Evolutionary conservation across 2,329 filamentous ascomycete species (phyloP).

Genomic region (Sphaerostilbella broomeana): DNA sequence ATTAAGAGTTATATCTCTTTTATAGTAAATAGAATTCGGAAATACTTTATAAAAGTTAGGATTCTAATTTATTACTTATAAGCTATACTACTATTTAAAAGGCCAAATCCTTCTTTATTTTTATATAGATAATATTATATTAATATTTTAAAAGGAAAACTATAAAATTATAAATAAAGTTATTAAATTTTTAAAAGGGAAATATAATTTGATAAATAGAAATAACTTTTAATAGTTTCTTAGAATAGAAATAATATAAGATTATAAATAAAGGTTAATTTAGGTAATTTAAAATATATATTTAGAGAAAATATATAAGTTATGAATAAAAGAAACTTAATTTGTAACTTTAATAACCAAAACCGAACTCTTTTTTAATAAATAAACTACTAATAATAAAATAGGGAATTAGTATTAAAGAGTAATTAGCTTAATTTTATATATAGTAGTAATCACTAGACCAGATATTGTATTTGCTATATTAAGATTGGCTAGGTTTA

Average conservation of each 20-base stretch:
- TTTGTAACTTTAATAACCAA: not conserved
- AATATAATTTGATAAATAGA: not conserved
- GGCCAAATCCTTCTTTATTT: not conserved
- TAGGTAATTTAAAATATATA: constrained; percentile 9
- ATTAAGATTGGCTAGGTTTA: not conserved
- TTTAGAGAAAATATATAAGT: constrained; percentile 8
- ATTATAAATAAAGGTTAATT: constrained; percentile 2
- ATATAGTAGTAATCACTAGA: not conserved
- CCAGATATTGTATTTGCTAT: not conserved
- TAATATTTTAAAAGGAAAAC: not conserved
- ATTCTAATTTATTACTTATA: constrained; percentile 1
- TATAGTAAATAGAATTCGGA: too few species aligned
- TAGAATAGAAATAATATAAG: constrained; percentile 1
- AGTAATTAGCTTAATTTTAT: not conserved
- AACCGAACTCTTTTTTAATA: not conserved
- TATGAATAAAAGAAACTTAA: not conserved
- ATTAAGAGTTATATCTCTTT: too few species aligned
- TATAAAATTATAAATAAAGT: not conserved
- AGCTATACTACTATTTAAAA: constrained; percentile 1
- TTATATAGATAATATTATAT: constrained; percentile 1
- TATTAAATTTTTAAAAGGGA: not conserved
- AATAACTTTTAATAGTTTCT: not conserved
- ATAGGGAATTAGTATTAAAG: not conserved
- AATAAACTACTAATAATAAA: not conserved
- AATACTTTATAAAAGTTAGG: too few species aligned